phyloP scores from a whole-genome alignment of 1,284 basidiomycete species.

The Ceratobasidium sp. region DNA sequence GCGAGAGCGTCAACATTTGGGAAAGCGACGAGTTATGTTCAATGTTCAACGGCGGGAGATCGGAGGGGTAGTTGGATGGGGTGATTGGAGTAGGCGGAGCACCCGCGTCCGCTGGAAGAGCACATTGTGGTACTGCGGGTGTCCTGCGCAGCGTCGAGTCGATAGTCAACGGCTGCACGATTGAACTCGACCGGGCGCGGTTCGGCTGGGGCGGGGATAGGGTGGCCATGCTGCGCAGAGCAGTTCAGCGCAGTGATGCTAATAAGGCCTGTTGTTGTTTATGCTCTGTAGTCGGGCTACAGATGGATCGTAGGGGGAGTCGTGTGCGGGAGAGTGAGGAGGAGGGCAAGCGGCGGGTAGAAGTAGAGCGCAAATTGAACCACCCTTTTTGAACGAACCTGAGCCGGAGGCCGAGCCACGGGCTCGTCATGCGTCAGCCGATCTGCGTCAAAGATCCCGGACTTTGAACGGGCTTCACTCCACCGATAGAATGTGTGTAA shows the following conservation, averaged over 20 bases:
- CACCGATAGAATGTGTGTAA: too few relatives aligned
- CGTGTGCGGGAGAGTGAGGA: neutral
- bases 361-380: slow-evolving; percentile 11
- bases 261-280: neutral
- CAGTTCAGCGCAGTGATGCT: neutral
- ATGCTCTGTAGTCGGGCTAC: neutral
- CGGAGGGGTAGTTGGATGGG: slow-evolving; percentile 3
- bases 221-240: slow-evolving; percentile 32
- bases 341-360: neutral
- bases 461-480: too few relatives aligned
- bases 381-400: neutral
- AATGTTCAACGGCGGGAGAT: neutral
- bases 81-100: slow-evolving; percentile 30
- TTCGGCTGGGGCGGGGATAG: slow-evolving; percentile 40
- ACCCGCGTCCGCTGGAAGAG: neutral
- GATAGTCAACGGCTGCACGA: slow-evolving; percentile 36
- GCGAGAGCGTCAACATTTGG: slow-evolving; percentile 16
- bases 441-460: slow-evolving; percentile 19
- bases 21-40: neutral
- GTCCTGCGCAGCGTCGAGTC: slow-evolving; percentile 36
- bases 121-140: slow-evolving; percentile 6
- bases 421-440: slow-evolving; percentile 30
- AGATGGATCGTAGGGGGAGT: neutral
- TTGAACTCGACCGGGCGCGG: slow-evolving; percentile 32
- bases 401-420: slow-evolving; percentile 35